Evolutionary conservation across 495 filamentous ascomycete species (phyloP).

Genomic region (Daldinia bambusicola): DNA sequence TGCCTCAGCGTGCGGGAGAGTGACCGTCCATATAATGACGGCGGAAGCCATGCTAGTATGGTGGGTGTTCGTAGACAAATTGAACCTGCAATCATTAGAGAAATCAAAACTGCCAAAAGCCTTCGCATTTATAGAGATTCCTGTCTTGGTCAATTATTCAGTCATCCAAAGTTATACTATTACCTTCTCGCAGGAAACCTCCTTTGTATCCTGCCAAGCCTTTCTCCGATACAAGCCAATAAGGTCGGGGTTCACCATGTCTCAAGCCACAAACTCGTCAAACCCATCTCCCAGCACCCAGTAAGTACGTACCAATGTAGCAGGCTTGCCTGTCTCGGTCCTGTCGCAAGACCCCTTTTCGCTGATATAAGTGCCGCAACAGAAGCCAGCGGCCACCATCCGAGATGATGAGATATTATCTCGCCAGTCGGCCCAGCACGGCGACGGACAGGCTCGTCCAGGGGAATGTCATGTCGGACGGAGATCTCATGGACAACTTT

Average conservation of each 20-base stretch:
- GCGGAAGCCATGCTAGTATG: constrained; percentile 1
- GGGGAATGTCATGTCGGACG: constrained; percentile 29
- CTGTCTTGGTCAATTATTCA: background rate
- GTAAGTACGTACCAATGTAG: constrained; percentile 23
- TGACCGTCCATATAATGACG: constrained; percentile 26
- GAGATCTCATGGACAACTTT: constrained; percentile 12
- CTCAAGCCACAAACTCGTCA: constrained; percentile 22
- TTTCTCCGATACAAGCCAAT: background rate
- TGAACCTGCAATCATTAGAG: constrained; percentile 14
- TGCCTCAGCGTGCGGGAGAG: constrained; percentile 26
- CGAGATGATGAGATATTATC: constrained; percentile 40
- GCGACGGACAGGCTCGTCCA: constrained; percentile 42
- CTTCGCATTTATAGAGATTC: background rate
- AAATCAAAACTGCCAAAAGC: background rate
- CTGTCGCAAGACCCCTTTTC: background rate
- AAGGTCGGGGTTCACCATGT: constrained; percentile 17
- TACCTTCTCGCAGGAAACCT: background rate
- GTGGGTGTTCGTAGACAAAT: constrained; percentile 11
- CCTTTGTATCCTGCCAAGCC: background rate
- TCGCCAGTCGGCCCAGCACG: constrained; percentile 33
- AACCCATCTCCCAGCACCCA: constrained; percentile 18
- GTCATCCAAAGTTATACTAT: background rate
- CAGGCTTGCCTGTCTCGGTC: background rate
- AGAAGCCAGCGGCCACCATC: constrained; percentile 12
- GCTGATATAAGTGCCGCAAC: constrained; percentile 1